Base-by-base conservation (phyloP, 106 monocot genomes). In the Platanthera zijinensis region DNA sequence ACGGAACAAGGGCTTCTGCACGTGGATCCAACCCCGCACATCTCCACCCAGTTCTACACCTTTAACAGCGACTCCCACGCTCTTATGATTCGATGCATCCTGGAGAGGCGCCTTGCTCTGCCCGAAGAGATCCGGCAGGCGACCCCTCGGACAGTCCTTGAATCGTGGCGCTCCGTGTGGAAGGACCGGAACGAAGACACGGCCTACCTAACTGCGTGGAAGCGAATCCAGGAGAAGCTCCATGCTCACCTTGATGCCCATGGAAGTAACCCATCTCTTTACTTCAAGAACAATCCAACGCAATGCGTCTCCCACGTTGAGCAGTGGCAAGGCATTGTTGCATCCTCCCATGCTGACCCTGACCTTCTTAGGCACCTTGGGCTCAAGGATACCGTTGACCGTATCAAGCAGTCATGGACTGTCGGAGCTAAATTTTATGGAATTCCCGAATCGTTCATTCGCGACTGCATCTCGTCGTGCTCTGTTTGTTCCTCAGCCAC, bases 341-440 rank as follows among this genome's bases (percentile, higher is more conserved):
- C 80, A 28, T 80, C 84, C 5, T 82, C 87, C 47, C 96, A 97
- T 50, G 87, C 87, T 8, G 96, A 97, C 78, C 89, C 96, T 10
- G 96, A 97, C 80, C 85, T 93, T 25, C 86, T 93, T 25, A 83
- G 82, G 7, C 96, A 97, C 68, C 86, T 97, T 4, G 93, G 87
- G 17, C 83, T 97, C n/a, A 97, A 97, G 86, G 96, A 97, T 57
- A 97, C 96, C 10, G 82, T 97, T 21, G 96, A 97, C 66, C 76
- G 96, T 22, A 97, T 97, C 76, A 93, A 91, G 80, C 93, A 93
- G 83, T 83, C 85, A 14, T 97, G 96, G 96, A 97, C 96, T 0
- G 96, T 97, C 1, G 96, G 96, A 2, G 96, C 96, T 54, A 97
- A 97, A 79, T 93, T 97, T 73, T 97, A 97, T 22, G 96, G 96